Percentiles rank a stretch among this genome's conserved stretches.
Evolutionary conservation across 257 asterid genomes (phyloP).

Genomic region (Solanum dulcamara): DNA sequence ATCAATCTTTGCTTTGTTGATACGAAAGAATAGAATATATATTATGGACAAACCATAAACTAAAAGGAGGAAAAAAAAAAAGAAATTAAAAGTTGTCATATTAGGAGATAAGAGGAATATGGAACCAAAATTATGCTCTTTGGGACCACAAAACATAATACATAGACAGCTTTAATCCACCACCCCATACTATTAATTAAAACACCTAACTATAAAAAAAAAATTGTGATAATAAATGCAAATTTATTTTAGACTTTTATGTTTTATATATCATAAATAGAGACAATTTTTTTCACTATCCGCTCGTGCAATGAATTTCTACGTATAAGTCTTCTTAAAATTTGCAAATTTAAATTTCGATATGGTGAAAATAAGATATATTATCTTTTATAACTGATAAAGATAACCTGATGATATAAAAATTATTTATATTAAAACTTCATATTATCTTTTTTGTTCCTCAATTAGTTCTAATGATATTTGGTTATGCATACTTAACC

Average conservation of each 20-base stretch:
- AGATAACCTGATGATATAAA: background rate
- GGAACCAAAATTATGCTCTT: slow-evolving; percentile 15
- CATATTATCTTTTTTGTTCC: too few species aligned
- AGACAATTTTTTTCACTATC: background rate
- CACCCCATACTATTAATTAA: background rate
- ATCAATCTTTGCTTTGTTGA: slow-evolving; percentile 27
- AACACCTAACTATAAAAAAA: background rate
- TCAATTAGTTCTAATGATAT: background rate
- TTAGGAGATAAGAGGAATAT: slow-evolving; percentile 6
- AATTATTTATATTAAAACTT: background rate
- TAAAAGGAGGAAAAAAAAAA: background rate
- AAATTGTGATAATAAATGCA: background rate
- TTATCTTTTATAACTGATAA: background rate
- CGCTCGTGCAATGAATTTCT: too few species aligned
- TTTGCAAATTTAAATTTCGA: too few species aligned
- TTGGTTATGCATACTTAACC: background rate
- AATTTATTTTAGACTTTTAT: background rate
- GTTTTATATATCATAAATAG: background rate
- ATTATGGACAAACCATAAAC: background rate
- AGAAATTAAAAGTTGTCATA: background rate
- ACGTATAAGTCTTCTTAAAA: too few species aligned
- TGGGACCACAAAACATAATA: slow-evolving; percentile 15
- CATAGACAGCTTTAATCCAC: slow-evolving; percentile 24
- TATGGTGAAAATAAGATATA: background rate
- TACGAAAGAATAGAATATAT: slow-evolving; percentile 18